phyloP scores from a whole-genome alignment of 108 stramenopile genomes.

The Seminavis robusta region DNA sequence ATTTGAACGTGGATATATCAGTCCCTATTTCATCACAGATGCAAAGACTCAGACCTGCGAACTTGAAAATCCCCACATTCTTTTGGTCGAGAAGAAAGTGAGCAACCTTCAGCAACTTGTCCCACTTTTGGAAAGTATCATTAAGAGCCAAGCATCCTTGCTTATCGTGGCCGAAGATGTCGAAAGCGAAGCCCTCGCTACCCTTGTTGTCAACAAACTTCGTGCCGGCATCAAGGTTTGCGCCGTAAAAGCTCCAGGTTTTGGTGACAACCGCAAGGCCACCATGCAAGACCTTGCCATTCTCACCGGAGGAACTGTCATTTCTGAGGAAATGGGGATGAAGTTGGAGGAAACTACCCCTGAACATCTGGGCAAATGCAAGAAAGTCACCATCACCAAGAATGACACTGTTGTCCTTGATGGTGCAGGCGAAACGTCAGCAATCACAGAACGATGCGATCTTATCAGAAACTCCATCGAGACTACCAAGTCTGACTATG shows the following conservation, averaged over 20 bases:
- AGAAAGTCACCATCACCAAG: conserved; percentile 94
- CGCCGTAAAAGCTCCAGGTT: conserved; percentile 99
- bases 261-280: conserved; percentile 99
- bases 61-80: conserved; percentile 94
- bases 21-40: conserved; percentile 99
- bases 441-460: conserved; percentile 93
- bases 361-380: conserved; percentile 90
- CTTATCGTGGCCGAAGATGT: conserved; percentile 99
- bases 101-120: conserved; percentile 94
- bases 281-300: conserved; percentile 99
- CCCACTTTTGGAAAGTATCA: conserved; percentile 90
- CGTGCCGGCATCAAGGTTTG: conserved; percentile 99
- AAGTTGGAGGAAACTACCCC: conserved; percentile 93
- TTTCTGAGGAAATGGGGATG: conserved; percentile 97
- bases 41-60: conserved; percentile 96
- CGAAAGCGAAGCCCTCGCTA: conserved; percentile 97
- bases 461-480: conserved; percentile 93
- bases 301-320: conserved; percentile 96
- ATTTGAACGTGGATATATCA: conserved; percentile 99
- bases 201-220: conserved; percentile 99
- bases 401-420: conserved; percentile 98
- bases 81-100: conserved; percentile 99
- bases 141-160: conserved; percentile 91
- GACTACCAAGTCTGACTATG: conserved; percentile 96
- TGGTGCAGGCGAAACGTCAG: conserved; percentile 86